These are phyloP conservation scores for Dissophora globulifera DNA, from an alignment of 192 early-diverging fungal species.

Conservation along the genomic window DNA sequence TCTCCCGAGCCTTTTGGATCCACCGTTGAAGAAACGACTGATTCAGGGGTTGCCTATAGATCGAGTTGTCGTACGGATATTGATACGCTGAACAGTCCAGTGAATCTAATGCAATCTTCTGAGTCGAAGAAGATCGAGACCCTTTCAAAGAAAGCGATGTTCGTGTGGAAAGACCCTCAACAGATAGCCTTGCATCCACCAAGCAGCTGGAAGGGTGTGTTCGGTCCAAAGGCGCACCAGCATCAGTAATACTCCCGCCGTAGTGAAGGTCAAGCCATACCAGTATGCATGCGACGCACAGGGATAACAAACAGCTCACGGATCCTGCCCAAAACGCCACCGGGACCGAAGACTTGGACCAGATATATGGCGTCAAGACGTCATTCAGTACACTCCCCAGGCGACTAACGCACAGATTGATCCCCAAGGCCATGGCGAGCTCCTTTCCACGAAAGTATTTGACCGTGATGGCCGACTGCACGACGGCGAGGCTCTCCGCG, in stretches of 20 bases:
- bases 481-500: slow-evolving; percentile 61
- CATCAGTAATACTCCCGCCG: neutral
- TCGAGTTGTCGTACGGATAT: neutral
- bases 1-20: too few species aligned
- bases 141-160: neutral
- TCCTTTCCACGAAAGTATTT: slow-evolving; percentile 67
- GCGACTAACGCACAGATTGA: slow-evolving; percentile 47
- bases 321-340: slow-evolving; percentile 63
- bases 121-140: neutral
- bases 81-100: neutral
- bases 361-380: slow-evolving; percentile 61
- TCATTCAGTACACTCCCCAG: slow-evolving; percentile 69
- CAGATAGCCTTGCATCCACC: slow-evolving; percentile 1
- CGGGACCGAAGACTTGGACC: slow-evolving; percentile 46
- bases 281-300: slow-evolving; percentile 9
- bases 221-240: neutral
- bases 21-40: too few species aligned
- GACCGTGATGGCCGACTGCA: slow-evolving; percentile 60
- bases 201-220: slow-evolving; percentile 11
- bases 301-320: slow-evolving; percentile 57
- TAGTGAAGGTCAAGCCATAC: slow-evolving; percentile 17
- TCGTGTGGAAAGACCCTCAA: neutral
- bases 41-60: neutral
- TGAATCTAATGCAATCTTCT: neutral
- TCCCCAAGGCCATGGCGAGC: slow-evolving; percentile 65